Percentiles rank a stretch among this genome's conserved stretches.
Evolutionary conservation across 164 flowering plant genomes (phyloP).

Genomic region (Nymphaea colorata): DNA sequence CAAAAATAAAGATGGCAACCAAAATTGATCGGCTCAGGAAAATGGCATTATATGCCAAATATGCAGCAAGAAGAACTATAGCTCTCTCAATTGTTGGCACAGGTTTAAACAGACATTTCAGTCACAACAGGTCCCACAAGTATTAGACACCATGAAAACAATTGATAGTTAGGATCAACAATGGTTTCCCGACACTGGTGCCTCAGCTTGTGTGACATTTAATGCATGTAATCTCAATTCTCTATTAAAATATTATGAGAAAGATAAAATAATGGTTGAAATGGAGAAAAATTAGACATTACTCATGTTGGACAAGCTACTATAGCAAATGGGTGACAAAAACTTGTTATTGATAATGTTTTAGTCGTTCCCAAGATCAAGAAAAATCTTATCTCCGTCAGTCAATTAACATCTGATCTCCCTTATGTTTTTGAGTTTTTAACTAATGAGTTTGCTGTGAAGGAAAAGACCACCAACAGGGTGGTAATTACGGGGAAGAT

Average conservation of each 20-base stretch:
- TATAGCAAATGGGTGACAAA: not conserved
- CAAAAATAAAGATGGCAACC: too few relatives aligned
- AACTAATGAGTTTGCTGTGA: not conserved
- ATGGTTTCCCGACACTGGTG: not conserved
- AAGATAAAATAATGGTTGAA: not conserved
- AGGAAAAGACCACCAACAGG: not conserved
- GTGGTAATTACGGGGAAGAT: not conserved
- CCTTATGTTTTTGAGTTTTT: not conserved
- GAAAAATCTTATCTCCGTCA: not conserved
- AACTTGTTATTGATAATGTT: not conserved
- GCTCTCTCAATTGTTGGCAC: not conserved
- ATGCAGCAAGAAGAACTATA: not conserved
- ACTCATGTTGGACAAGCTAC: not conserved
- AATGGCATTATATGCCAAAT: not conserved
- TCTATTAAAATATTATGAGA: not conserved
- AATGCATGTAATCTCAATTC: not conserved
- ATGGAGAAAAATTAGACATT: not conserved
- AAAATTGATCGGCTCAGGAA: too few relatives aligned
- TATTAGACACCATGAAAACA: not conserved
- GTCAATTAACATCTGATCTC: not conserved
- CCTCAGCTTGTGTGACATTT: not conserved
- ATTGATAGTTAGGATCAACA: not conserved
- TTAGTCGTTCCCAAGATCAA: not conserved
- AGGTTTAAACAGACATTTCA: not conserved
- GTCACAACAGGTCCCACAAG: not conserved